Evolutionary conservation across 768 basidiomycete genomes (phyloP).

Genomic region (Neoboletus brunneissimus): DNA sequence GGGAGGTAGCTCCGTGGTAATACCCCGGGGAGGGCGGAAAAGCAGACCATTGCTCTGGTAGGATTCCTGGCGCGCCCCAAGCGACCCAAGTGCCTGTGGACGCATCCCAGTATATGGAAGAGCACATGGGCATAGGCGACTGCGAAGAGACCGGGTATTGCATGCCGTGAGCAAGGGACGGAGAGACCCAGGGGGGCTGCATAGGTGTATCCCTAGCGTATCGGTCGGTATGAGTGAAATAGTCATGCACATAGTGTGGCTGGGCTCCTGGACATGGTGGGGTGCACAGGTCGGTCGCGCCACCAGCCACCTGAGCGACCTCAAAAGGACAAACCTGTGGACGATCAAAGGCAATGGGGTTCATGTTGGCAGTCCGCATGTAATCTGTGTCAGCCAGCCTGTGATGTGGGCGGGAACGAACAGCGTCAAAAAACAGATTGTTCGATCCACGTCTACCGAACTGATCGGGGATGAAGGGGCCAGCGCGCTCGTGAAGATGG

Average conservation of each 20-base stretch:
- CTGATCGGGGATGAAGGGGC: constrained; percentile 19
- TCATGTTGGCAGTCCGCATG: constrained; percentile 21
- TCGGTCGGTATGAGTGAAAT: constrained; percentile 27
- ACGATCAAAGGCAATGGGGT: constrained; percentile 18
- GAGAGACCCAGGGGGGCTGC: constrained; percentile 27
- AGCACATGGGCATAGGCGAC: constrained; percentile 28
- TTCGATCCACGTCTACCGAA: constrained; percentile 36
- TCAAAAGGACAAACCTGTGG: constrained; percentile 24
- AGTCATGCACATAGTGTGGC: constrained; percentile 26
- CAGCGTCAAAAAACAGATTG: constrained; percentile 40
- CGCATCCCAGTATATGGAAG: constrained; percentile 31
- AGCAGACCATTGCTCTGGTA: constrained; percentile 30
- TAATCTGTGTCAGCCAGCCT: constrained; percentile 23
- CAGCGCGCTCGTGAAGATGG: constrained; percentile 12
- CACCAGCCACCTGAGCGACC: constrained; percentile 18
- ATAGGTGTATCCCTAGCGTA: constrained; percentile 21
- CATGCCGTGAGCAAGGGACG: constrained; percentile 25
- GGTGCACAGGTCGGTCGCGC: constrained; percentile 26
- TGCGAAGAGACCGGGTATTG: constrained; percentile 31
- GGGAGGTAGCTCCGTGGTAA: constrained; percentile 26
- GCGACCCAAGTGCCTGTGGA: constrained; percentile 30
- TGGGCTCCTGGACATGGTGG: constrained; percentile 21
- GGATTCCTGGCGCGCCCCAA: constrained; percentile 25
- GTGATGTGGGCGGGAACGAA: constrained; percentile 26
- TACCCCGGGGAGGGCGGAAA: constrained; percentile 27